A percentile compares a stretch with the other conserved stretches of the same genome.
Evolutionary conservation across 1,284 basidiomycete genomes (phyloP).

Genomic region (Erythrobasidium hasegawianum): DNA sequence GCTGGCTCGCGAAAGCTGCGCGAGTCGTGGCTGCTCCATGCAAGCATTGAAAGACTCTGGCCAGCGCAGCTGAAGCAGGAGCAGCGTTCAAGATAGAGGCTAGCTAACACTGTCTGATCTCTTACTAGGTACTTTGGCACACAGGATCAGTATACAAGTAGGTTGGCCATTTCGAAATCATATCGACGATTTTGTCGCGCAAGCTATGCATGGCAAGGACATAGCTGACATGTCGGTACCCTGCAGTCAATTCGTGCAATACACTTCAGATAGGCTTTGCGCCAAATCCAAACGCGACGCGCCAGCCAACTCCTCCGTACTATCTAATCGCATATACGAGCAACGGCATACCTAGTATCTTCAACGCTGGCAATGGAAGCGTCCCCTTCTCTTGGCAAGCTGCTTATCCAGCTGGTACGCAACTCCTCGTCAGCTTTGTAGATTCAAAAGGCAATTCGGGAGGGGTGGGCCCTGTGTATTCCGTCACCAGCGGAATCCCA

Average conservation of each 20-base stretch:
- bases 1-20: no score
- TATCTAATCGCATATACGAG: slow-evolving; percentile 32
- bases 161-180: slow-evolving; percentile 5
- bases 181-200: not conserved
- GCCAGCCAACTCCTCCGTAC: slow-evolving; percentile 28
- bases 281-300: slow-evolving; percentile 12
- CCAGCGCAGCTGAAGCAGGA: no score
- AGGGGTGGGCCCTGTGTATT: slow-evolving; percentile 30
- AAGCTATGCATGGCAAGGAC: no score
- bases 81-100: no score
- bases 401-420: slow-evolving; percentile 27
- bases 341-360: slow-evolving; percentile 3
- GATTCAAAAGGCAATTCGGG: slow-evolving; percentile 33
- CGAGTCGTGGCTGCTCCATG: no score
- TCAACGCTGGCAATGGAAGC: slow-evolving; percentile 15
- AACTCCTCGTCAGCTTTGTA: slow-evolving; percentile 30
- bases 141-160: slow-evolving; percentile 28
- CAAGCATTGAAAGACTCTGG: no score
- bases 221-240: no score
- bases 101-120: not conserved
- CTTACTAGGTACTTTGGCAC: slow-evolving; percentile 24
- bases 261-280: slow-evolving; percentile 15
- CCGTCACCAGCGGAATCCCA: not conserved
- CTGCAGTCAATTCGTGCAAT: slow-evolving; percentile 16
- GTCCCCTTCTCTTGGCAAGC: slow-evolving; percentile 6